Conservation (phyloP, 2,329 filamentous ascomycete species). For the Sclerotinia sclerotiorum region DNA sequence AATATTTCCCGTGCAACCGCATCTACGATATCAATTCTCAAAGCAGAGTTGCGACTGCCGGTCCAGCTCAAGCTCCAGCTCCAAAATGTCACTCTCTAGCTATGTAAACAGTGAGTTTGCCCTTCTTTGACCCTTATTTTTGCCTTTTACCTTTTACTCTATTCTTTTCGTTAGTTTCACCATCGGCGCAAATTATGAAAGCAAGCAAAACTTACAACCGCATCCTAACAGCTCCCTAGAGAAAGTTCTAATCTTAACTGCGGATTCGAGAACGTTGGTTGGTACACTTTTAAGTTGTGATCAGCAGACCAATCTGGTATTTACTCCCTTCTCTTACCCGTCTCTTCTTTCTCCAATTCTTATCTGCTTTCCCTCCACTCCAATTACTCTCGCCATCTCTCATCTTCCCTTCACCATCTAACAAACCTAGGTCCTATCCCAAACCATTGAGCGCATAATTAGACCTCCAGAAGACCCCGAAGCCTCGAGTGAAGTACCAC, state of each 20-base stretch:
- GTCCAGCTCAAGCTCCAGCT: conserved; percentile 18
- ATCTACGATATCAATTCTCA: conserved; percentile 28
- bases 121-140: not conserved
- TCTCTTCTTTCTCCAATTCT: too few relatives aligned
- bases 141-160: not conserved
- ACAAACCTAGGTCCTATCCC: conserved; percentile 65
- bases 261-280: conserved; percentile 82
- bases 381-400: not conserved
- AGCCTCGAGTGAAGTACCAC: conserved; percentile 73
- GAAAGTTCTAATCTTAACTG: conserved; percentile 87
- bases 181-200: not conserved
- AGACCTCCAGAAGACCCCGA: conserved; percentile 80
- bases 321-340: not conserved
- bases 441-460: conserved; percentile 87
- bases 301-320: conserved; percentile 82
- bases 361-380: not conserved
- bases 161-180: not conserved
- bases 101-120: conserved; percentile 54
- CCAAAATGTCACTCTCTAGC: conserved; percentile 51
- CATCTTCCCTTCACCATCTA: conserved; percentile 4
- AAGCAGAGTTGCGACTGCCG: conserved; percentile 32
- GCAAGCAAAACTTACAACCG: conserved; percentile 37
- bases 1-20: not conserved
- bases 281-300: conserved; percentile 85
- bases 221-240: conserved; percentile 56